Base-by-base conservation (phyloP, 306 rosid genomes). In the Canavalia gladiata region DNA sequence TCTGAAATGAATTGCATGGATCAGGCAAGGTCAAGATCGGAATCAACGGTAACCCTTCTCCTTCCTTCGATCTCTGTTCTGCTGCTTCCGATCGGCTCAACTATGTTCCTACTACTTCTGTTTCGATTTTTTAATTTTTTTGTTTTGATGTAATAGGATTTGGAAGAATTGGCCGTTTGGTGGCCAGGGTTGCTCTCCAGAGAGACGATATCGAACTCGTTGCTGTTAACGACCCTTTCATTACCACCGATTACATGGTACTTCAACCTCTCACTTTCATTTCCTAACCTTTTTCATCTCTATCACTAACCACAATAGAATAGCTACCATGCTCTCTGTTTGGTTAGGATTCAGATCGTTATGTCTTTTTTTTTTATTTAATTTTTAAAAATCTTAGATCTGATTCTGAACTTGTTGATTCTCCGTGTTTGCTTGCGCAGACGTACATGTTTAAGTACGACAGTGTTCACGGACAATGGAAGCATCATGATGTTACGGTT, bases 141-240 rank as follows among this genome's bases (percentile, higher is more conserved):
- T 3, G 0, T 10, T 56, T 1, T 2, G 46, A 47, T 57, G 43
- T 2, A 56, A 12, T 58, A 92, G 97, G 97, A 60, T 93, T 93
- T 33, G 96, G 97, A 89, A 91, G 97, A 76, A 93, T 93, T 10
- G 94, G 94, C 1, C 88, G 97, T 67, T 87, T 93, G 92, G 96
- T 93, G 6, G 94, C 94, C 3, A 89, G 94, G 60, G 91, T 91
- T 7, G 94, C 90, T 71, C 77, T 93, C 9, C 97, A 91, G 76
- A 88, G 97, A 77, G 90, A 93, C 46, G 94, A 93, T 84, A 84
- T 93, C 3, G 96, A 91, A 41, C 87, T 93, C 52, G 87, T 77
- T 5, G 95, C 96, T 50, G 69, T 91, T 52, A 91, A 93, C 78
- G 97, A 93, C 12, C 97, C 96, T 43, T 91, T 89, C 87, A 90